These are phyloP conservation scores for Hirsutella thompsonii DNA, from an alignment of 2,329 filamentous ascomycete genomes.

Conservation along the genomic window DNA sequence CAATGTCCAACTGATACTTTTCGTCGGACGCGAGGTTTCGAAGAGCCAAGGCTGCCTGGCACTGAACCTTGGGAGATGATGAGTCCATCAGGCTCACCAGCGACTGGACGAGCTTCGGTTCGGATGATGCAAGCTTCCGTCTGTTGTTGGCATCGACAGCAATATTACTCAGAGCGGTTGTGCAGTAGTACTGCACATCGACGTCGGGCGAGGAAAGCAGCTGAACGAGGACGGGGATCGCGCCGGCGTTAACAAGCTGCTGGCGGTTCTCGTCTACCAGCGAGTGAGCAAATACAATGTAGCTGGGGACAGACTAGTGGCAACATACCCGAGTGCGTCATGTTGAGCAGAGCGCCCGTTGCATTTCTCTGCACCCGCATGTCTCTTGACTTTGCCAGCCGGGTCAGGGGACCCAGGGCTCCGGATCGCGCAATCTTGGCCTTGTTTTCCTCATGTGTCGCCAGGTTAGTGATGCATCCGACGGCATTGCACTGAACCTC, in stretches of 20 bases:
- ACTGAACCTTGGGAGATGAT: slow-evolving; percentile 93
- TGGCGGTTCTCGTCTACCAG: slow-evolving; percentile 87
- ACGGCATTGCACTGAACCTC: slow-evolving; percentile 99
- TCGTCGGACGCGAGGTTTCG: slow-evolving; percentile 95
- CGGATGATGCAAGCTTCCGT: slow-evolving; percentile 79
- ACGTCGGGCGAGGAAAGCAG: slow-evolving; percentile 86
- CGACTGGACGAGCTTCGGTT: slow-evolving; percentile 83
- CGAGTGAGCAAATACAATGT: not conserved
- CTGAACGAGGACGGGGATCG: slow-evolving; percentile 94
- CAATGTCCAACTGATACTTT: slow-evolving; percentile 97
- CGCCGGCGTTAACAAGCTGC: slow-evolving; percentile 91
- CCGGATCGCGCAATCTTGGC: slow-evolving; percentile 95
- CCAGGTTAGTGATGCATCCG: slow-evolving; percentile 95
- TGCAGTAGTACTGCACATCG: slow-evolving; percentile 99
- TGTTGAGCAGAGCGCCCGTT: slow-evolving; percentile 90
- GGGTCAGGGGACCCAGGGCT: slow-evolving; percentile 78
- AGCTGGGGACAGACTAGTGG: not conserved
- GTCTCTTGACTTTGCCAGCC: slow-evolving; percentile 90
- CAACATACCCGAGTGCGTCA: slow-evolving; percentile 87
- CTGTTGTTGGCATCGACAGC: slow-evolving; percentile 87
- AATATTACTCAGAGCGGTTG: slow-evolving; percentile 95
- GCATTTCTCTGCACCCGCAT: slow-evolving; percentile 98
- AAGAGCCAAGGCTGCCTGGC: slow-evolving; percentile 86
- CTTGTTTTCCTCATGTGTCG: slow-evolving; percentile 98
- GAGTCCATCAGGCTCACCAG: slow-evolving; percentile 96